Evolutionary conservation across 2,329 filamentous ascomycete species (phyloP).

Genomic region (Ophiostoma sp.): DNA sequence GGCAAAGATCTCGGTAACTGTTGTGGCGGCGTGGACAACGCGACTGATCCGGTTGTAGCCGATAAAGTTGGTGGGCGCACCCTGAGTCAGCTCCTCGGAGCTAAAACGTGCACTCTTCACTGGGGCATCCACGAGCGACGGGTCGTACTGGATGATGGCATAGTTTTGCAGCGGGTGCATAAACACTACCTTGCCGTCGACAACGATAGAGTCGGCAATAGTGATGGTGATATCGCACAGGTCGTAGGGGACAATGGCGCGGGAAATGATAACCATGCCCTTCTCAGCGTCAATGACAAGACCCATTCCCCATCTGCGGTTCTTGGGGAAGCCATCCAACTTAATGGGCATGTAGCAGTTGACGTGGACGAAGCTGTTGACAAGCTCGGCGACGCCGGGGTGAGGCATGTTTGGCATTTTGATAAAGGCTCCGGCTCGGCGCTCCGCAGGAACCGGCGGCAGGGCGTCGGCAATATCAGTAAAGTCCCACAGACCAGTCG

Average conservation of each 20-base stretch:
- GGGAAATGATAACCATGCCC: slow-evolving; percentile 86
- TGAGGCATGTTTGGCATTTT: slow-evolving; percentile 83
- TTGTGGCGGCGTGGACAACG: slow-evolving; percentile 88
- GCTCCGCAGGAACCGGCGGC: slow-evolving; percentile 65
- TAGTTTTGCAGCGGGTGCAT: slow-evolving; percentile 97
- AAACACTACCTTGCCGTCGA: slow-evolving; percentile 91
- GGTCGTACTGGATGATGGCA: slow-evolving; percentile 90
- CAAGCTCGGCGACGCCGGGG: slow-evolving; percentile 84
- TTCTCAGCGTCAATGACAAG: slow-evolving; percentile 96
- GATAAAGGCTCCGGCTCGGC: slow-evolving; percentile 82
- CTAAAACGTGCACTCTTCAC: slow-evolving; percentile 85
- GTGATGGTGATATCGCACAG: slow-evolving; percentile 94
- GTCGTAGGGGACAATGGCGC: slow-evolving; percentile 92
- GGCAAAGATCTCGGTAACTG: slow-evolving; percentile 93
- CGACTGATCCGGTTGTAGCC: slow-evolving; percentile 96
- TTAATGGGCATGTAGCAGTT: slow-evolving; percentile 92
- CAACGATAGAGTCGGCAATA: slow-evolving; percentile 92
- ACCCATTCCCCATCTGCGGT: slow-evolving; percentile 90
- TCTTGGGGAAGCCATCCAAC: slow-evolving; percentile 94
- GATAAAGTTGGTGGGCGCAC: slow-evolving; percentile 90
- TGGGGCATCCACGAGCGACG: slow-evolving; percentile 84
- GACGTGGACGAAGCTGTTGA: slow-evolving; percentile 91
- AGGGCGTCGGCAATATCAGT: slow-evolving; percentile 75
- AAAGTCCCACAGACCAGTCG: slow-evolving; percentile 91
- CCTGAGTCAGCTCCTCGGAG: slow-evolving; percentile 78